Base-by-base conservation (phyloP, 805 yeast genomes). In the Nakazawaea siamensis region DNA sequence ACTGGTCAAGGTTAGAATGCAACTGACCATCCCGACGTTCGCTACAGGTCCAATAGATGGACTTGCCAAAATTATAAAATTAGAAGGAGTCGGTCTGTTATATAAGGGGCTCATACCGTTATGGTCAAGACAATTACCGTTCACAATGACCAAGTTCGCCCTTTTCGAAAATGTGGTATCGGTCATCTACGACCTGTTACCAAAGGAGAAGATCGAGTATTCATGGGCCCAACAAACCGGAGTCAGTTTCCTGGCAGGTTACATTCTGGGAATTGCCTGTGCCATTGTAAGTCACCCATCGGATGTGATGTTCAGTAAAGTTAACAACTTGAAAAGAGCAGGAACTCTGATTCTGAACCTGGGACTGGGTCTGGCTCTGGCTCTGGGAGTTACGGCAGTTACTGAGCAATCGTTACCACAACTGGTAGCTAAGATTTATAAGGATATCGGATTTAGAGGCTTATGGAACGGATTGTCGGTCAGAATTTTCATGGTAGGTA, bases 1-100 rank as follows among this genome's bases (percentile, higher is more conserved):
- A 61, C 71, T 92, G 53, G 84, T 92, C 48, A 92, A 92, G 62
- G 92, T 92, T 55, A 77, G 95, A 63, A 70, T 92, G 51, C 99
- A 92, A 97, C 92, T 64, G 79, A 68, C 52, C 68, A 79, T 37
- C 75, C 95, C 33, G 76, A 73, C 52, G 56, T 68, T 92, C 57
- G 65, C 86, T 39, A 84, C 95, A 41, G 98, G 98, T 62, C 70
- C 94, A 19, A 73, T 90, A 53, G 98, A 97, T 64, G 99, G 99
- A 2, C 64, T 92, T 41, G 55, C 67, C 25, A 68, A 77, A 13
- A 85, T 92, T 18, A 75, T 77, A 50, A 74, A 68, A 55, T 97
- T 88, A 60, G 99, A 92, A 68, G 98, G 99, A 19, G 73, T 86
- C 49, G 66, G 64, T 31, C 95, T 97, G 6, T 71, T 92, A 40